These are phyloP conservation scores for Colletotrichum lindemuthianum DNA, from an alignment of 2,329 filamentous ascomycete species.

Conservation along the genomic window DNA sequence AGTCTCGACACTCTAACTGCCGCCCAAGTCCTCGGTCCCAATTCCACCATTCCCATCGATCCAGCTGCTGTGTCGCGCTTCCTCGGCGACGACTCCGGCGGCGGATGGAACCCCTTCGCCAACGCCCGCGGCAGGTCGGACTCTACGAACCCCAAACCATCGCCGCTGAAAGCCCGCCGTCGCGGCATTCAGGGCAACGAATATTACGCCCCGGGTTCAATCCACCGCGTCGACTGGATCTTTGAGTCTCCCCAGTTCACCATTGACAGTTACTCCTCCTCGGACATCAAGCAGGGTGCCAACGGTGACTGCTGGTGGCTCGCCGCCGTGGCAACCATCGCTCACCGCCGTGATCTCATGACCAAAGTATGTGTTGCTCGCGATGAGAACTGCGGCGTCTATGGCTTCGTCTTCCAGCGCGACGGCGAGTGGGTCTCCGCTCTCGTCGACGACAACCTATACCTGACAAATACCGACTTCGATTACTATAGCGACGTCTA, in stretches of 20 bases:
- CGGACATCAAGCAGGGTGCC: constrained; percentile 54
- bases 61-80: constrained; percentile 35
- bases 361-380: constrained; percentile 73
- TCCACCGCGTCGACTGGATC: constrained; percentile 56
- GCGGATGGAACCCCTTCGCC: constrained; percentile 1
- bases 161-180: neutral
- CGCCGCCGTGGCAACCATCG: constrained; percentile 74
- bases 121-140: neutral
- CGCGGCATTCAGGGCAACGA: constrained; percentile 33
- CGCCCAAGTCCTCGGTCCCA: constrained; percentile 38
- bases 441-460: constrained; percentile 76
- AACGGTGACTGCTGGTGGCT: constrained; percentile 80
- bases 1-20: constrained; percentile 39
- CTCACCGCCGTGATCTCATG: constrained; percentile 72
- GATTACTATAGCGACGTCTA: constrained; percentile 44
- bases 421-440: constrained; percentile 78
- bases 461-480: constrained; percentile 41
- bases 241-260: constrained; percentile 54
- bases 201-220: constrained; percentile 46
- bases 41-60: constrained; percentile 37
- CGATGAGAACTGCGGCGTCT: constrained; percentile 75
- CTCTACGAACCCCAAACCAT: neutral
- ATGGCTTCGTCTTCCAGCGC: constrained; percentile 78
- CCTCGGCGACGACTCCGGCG: constrained; percentile 27
- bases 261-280: constrained; percentile 51